Evolutionary conservation across 352 stramenopile species (phyloP).

Genomic region (Phytopythium aichiense): DNA sequence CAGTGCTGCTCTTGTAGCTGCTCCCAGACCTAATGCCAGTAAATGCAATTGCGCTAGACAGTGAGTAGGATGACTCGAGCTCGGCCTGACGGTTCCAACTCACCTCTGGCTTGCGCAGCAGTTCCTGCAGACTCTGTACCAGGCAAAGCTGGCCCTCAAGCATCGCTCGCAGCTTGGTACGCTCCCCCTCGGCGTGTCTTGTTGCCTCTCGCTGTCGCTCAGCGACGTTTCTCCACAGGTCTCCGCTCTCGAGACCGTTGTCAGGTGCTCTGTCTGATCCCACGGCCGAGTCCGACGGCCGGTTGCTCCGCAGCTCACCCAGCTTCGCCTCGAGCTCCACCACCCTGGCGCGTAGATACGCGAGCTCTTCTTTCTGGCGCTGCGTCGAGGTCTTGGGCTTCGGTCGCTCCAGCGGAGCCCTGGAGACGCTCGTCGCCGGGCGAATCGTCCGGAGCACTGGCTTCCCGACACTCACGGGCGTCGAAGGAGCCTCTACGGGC

Average conservation of each 20-base stretch:
- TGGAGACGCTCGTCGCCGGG: not conserved
- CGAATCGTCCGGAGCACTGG: not conserved
- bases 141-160: conserved; percentile 32
- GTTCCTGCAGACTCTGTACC: conserved; percentile 20
- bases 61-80: not conserved
- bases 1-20: conserved; percentile 4
- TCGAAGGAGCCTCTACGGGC: conserved; percentile 12
- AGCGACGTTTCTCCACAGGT: conserved; percentile 25
- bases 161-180: conserved; percentile 18
- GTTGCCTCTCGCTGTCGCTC: conserved; percentile 20
- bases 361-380: conserved; percentile 32
- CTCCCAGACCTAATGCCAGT: conserved; percentile 3
- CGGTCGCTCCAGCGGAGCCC: not conserved
- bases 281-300: not conserved
- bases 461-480: not conserved
- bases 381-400: conserved; percentile 31
- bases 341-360: conserved; percentile 21
- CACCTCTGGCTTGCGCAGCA: conserved; percentile 22
- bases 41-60: not conserved
- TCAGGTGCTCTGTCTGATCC: not conserved
- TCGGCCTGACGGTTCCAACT: not conserved
- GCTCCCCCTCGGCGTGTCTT: conserved; percentile 23
- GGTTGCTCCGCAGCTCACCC: conserved; percentile 9
- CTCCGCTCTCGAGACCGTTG: not conserved
- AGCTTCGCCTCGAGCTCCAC: conserved; percentile 24